Percentiles rank a stretch among this genome's conserved stretches.
Evolutionary conservation across 192 early-diverging fungal genomes (phyloP).

Genomic region (Coemansia sp.): DNA sequence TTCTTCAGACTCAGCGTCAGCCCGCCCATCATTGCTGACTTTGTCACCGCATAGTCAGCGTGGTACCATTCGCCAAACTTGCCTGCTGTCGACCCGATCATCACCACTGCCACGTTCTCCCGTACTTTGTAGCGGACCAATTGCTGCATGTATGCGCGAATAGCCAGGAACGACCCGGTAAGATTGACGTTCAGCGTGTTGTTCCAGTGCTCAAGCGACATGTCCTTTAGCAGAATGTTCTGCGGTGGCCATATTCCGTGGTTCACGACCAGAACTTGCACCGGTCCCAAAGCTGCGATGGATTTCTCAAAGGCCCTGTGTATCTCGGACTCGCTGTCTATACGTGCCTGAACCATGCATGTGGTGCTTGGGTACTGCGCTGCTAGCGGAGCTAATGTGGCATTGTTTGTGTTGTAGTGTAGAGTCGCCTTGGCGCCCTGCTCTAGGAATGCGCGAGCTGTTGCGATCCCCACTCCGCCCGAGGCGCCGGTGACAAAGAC

Average conservation of each 20-base stretch:
- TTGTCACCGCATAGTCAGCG: slow-evolving; percentile 56
- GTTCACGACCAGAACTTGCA: slow-evolving; percentile 56
- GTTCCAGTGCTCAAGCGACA: slow-evolving; percentile 56
- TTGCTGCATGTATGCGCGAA: slow-evolving; percentile 30
- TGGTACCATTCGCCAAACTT: slow-evolving; percentile 63
- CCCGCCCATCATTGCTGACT: slow-evolving; percentile 60
- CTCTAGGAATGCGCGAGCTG: slow-evolving; percentile 51
- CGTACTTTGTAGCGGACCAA: slow-evolving; percentile 25
- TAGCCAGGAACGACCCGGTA: slow-evolving; percentile 59
- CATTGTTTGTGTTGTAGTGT: slow-evolving; percentile 55
- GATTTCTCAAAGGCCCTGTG: slow-evolving; percentile 14
- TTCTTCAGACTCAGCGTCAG: slow-evolving; percentile 56
- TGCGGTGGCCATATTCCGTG: slow-evolving; percentile 62
- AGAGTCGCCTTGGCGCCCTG: slow-evolving; percentile 55
- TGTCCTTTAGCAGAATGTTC: slow-evolving; percentile 57
- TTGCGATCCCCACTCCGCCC: slow-evolving; percentile 59
- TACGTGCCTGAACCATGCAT: slow-evolving; percentile 32
- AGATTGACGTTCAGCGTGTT: slow-evolving; percentile 59
- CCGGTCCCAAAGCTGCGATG: slow-evolving; percentile 35
- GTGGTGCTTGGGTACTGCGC: slow-evolving; percentile 25
- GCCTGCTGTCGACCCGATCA: slow-evolving; percentile 59
- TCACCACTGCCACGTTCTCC: slow-evolving; percentile 36
- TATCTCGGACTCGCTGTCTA: slow-evolving; percentile 50
- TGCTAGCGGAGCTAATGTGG: slow-evolving; percentile 28
- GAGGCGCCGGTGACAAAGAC: slow-evolving; percentile 62